Base-by-base conservation (phyloP, 352 stramenopile species). In the Plasmopara muralis region DNA sequence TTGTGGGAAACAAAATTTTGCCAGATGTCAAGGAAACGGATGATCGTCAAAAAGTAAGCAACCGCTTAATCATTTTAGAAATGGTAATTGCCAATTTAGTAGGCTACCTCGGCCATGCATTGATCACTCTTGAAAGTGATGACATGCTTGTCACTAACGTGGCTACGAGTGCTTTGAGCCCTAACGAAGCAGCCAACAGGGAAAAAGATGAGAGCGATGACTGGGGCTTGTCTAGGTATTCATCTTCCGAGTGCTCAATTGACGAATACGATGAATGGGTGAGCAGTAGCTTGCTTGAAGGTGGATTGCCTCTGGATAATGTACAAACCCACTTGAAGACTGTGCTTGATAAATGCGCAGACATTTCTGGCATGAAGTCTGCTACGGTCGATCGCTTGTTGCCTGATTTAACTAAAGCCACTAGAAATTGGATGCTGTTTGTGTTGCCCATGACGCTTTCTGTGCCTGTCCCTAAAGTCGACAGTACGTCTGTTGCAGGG, bases 251-350 rank as follows among this genome's bases (percentile, higher is more conserved):
- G 44, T 79, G 69, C 30, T 77, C 78, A n/a, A 68, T 57, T 55
- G 78, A 91, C 55, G 81, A 90, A 50, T 93, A 93, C 33, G 77
- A 90, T 45, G 77, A 83, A 41, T 94, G 84, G 84, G 72, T 90
- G 8, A 74, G 69, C 28, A 89, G 80, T 46, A 70, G 59, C 8
- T 65, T 94, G 20, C 63, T 94, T 5, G 81, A 81, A 38, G 84
- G 82, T n/a, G 84, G 84, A 9, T 47, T 94, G 29, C 81, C 84
- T 4, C 38, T 75, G 7, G 47, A 66, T 5, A 65, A 70, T 13
- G 67, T 93, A 9, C 72, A 89, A 53, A 43, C 57, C 7, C 83
- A 93, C 66, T 64, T 93, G 9, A 82, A 77, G 31, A 68, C 68
- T 55, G 66, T 89, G 6, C 29, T 92, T 10, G 47, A 60, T 43